Evolutionary conservation across 1,139 yeast species (phyloP).

Genomic region (Nadsonia starkeyi-henricii): DNA sequence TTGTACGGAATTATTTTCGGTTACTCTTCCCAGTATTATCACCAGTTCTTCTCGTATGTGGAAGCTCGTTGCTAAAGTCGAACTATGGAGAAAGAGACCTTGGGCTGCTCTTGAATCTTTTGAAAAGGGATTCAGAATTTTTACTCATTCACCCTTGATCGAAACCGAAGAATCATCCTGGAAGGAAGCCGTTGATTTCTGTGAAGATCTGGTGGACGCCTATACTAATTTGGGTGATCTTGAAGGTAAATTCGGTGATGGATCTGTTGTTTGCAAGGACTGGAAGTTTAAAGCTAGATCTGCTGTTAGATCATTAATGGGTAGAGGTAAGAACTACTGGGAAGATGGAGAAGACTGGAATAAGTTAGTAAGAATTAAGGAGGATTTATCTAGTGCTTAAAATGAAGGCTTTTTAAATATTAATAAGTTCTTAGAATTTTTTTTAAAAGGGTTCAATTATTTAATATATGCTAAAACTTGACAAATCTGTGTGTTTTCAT

Average conservation of each 20-base stretch:
- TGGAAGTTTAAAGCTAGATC: conserved; percentile 81
- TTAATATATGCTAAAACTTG: background rate
- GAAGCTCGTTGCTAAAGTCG: conserved; percentile 73
- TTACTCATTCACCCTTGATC: conserved; percentile 48
- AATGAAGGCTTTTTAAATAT: background rate
- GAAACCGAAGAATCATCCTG: conserved; percentile 50
- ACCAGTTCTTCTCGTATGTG: conserved; percentile 64
- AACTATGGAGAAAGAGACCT: conserved; percentile 74
- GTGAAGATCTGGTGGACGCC: conserved; percentile 71
- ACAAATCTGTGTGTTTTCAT: background rate
- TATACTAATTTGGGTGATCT: conserved; percentile 76
- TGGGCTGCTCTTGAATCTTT: conserved; percentile 80
- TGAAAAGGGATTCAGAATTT: conserved; percentile 75
- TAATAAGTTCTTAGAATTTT: background rate
- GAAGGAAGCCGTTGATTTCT: conserved; percentile 70
- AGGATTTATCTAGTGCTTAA: conserved; percentile 17
- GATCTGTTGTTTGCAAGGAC: conserved; percentile 72
- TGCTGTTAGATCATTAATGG: conserved; percentile 57
- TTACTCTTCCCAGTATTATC: conserved; percentile 51
- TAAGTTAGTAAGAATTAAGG: conserved; percentile 41
- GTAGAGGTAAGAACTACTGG: conserved; percentile 71
- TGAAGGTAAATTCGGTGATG: conserved; percentile 78
- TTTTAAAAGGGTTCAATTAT: background rate
- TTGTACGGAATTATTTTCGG: conserved; percentile 57
- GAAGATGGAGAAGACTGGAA: conserved; percentile 73